These are phyloP conservation scores for Emydomyces testavorans DNA, from an alignment of 2,329 filamentous ascomycete genomes.

Conservation along the genomic window DNA sequence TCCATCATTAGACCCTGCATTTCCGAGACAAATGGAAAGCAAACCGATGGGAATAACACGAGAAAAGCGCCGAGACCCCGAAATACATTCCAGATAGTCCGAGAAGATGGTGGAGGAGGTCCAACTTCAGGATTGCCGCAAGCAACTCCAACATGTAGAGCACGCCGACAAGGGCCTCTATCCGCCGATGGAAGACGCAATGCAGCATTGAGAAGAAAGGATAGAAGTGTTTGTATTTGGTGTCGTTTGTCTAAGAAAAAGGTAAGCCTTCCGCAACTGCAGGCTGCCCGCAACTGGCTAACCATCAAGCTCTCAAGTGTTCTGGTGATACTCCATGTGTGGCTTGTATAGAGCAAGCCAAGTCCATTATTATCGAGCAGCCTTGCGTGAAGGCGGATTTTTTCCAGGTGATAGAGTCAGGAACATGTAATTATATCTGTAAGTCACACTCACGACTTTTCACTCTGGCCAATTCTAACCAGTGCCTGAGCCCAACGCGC, in stretches of 20 bases:
- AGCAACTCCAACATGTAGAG: slow-evolving; percentile 33
- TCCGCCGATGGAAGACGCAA: slow-evolving; percentile 31
- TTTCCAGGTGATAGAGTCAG: slow-evolving; percentile 35
- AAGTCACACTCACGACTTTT: slow-evolving; percentile 14
- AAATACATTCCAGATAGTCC: slow-evolving; percentile 33
- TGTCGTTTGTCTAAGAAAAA: slow-evolving; percentile 37
- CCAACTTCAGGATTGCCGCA: slow-evolving; percentile 32
- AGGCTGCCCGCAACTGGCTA: slow-evolving; percentile 2
- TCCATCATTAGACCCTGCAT: neutral
- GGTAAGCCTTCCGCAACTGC: slow-evolving; percentile 19
- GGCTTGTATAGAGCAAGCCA: slow-evolving; percentile 27
- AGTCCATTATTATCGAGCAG: slow-evolving; percentile 31
- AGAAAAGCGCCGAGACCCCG: slow-evolving; percentile 18
- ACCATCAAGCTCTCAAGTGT: slow-evolving; percentile 23
- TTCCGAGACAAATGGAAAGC: neutral
- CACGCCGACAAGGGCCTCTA: slow-evolving; percentile 34
- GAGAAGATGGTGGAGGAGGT: slow-evolving; percentile 34
- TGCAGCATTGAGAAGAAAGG: slow-evolving; percentile 33
- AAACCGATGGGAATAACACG: slow-evolving; percentile 16
- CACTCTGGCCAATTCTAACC: neutral
- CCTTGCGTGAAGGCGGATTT: slow-evolving; percentile 37
- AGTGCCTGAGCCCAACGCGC: slow-evolving; percentile 31
- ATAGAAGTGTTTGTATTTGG: slow-evolving; percentile 36
- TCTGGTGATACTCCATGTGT: slow-evolving; percentile 34
- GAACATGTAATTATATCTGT: slow-evolving; percentile 39